phyloP scores from a whole-genome alignment of 208 protist genomes.

The Acanthamoeba sp. region DNA sequence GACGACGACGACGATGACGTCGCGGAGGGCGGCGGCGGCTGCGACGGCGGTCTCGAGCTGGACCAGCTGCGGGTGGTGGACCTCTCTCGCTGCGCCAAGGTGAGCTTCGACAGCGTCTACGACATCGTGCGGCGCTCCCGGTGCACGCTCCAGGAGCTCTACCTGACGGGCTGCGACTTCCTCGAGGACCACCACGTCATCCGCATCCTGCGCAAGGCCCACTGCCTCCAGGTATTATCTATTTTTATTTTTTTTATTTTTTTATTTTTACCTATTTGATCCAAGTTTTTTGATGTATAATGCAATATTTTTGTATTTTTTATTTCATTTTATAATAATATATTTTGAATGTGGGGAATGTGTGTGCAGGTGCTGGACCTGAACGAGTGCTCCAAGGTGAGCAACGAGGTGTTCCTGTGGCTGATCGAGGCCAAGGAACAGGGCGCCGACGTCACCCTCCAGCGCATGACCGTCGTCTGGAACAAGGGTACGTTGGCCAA shows the following conservation, averaged over 20 bases:
- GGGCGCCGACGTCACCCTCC: neutral
- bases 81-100: neutral
- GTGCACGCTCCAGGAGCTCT: constrained; percentile 28
- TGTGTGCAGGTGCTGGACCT: constrained; percentile 50
- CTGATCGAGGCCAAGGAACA: constrained; percentile 17
- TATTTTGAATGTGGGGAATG: no score
- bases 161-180: constrained; percentile 47
- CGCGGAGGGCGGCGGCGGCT: neutral
- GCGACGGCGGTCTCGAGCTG: neutral
- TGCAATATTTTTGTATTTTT: no score
- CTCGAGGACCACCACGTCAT: constrained; percentile 3
- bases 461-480: constrained; percentile 38
- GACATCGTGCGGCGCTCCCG: neutral
- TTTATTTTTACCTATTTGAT: no score
- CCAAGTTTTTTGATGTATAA: no score
- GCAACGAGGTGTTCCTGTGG: constrained; percentile 18
- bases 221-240: neutral
- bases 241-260: no score
- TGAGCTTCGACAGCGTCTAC: neutral
- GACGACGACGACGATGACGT: neutral
- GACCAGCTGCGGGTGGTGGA: constrained; percentile 44
- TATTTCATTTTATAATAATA: no score
- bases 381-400: constrained; percentile 6
- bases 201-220: neutral
- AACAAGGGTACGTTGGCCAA: constrained; percentile 15